These are phyloP conservation scores for Glycine latifolia DNA, from an alignment of 306 rosid genomes.

Conservation along the genomic window DNA sequence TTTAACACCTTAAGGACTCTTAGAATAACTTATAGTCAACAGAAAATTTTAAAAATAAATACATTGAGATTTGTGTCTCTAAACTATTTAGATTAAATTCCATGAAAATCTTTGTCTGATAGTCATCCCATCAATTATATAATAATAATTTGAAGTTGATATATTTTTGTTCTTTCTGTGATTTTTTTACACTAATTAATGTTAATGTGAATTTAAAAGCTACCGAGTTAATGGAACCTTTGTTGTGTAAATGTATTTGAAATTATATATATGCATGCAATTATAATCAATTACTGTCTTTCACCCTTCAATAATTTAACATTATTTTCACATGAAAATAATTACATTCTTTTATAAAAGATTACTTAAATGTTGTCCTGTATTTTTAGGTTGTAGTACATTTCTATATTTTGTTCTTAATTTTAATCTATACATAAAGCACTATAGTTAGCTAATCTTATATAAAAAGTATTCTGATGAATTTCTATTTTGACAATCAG, in stretches of 20 bases:
- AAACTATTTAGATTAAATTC: not conserved
- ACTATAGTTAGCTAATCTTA: not conserved
- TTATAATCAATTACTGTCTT: not conserved
- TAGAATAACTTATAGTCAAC: not conserved
- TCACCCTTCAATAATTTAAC: not conserved
- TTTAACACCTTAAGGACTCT: not conserved
- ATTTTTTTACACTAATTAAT: too few relatives aligned
- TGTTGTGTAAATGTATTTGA: not conserved
- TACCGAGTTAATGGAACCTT: not conserved
- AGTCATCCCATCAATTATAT: not conserved
- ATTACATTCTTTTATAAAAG: not conserved
- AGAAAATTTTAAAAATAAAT: not conserved
- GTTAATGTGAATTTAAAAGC: too few relatives aligned
- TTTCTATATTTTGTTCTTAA: not conserved
- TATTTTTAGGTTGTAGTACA: not conserved
- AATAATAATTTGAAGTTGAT: not conserved
- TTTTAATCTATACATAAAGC: not conserved
- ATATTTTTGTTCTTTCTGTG: not conserved
- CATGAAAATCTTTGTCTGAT: not conserved
- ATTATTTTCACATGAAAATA: not conserved
- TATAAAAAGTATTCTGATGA: not conserved
- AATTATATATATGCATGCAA: too few relatives aligned
- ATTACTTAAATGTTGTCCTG: not conserved
- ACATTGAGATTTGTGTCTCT: not conserved
- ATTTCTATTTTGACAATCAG: slow-evolving; percentile 49